These are phyloP conservation scores for Copromyces sp. DNA, from an alignment of 495 filamentous ascomycete species.

Conservation along the genomic window DNA sequence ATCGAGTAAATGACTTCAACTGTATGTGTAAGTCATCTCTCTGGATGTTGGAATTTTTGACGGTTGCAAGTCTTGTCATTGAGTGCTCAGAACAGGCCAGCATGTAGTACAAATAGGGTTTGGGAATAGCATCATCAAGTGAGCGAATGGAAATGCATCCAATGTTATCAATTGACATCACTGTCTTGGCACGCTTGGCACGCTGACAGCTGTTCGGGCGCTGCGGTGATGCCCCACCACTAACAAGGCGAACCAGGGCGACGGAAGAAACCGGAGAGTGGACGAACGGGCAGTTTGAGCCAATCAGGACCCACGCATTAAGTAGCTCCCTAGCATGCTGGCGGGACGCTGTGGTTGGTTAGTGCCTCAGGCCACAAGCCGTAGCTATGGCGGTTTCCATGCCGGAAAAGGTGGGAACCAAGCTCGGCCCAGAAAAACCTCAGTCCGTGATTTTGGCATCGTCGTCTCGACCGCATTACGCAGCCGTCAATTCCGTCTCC, in stretches of 20 bases:
- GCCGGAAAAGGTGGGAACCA: constrained; percentile 22
- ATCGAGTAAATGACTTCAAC: background rate
- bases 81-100: background rate
- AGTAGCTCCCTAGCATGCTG: background rate
- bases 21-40: background rate
- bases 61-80: background rate
- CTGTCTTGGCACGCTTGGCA: background rate
- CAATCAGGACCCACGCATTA: constrained; percentile 20
- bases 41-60: background rate
- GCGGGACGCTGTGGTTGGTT: background rate
- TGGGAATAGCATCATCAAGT: background rate
- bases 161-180: background rate
- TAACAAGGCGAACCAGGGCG: background rate
- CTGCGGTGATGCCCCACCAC: background rate
- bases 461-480: constrained; percentile 2
- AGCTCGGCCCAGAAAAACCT: constrained; percentile 40
- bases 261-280: constrained; percentile 18
- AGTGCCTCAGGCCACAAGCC: constrained; percentile 23
- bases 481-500: background rate
- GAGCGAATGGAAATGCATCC: background rate
- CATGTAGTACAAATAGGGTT: background rate
- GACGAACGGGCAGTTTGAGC: background rate
- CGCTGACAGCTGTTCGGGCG: background rate
- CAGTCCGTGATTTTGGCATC: constrained; percentile 24
- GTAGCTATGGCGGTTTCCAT: constrained; percentile 4